Conservation (phyloP, 1,284 basidiomycete genomes). For the Sanghuangporus sanghuang region DNA sequence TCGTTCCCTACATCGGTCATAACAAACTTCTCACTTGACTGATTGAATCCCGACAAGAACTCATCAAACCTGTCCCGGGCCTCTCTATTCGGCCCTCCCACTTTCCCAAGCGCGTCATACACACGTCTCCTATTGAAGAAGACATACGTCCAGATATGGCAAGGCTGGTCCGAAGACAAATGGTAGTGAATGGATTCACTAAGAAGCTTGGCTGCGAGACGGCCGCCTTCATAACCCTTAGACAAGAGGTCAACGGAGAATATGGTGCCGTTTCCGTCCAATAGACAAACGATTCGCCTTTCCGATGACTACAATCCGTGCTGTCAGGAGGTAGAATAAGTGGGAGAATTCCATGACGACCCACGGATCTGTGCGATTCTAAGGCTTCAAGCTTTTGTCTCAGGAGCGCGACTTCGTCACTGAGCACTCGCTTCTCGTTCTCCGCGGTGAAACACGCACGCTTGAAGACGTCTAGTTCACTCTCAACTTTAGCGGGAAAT, state of each 20-base stretch:
- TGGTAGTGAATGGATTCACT: slow-evolving; percentile 45
- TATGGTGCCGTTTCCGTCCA: slow-evolving; percentile 67
- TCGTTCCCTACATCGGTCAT: slow-evolving; percentile 69
- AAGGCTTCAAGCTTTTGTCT: slow-evolving; percentile 9
- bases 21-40: slow-evolving; percentile 54
- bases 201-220: slow-evolving; percentile 46
- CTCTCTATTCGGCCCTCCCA: slow-evolving; percentile 28
- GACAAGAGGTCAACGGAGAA: slow-evolving; percentile 48
- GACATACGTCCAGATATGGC: slow-evolving; percentile 57
- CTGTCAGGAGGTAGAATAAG: background rate
- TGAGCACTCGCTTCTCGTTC: slow-evolving; percentile 10
- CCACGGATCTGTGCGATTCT: slow-evolving; percentile 11
- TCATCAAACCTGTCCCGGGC: slow-evolving; percentile 49
- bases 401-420: slow-evolving; percentile 1
- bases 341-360: background rate
- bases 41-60: slow-evolving; percentile 63
- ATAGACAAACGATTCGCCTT: slow-evolving; percentile 48
- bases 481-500: background rate
- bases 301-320: slow-evolving; percentile 24
- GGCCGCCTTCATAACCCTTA: slow-evolving; percentile 53
- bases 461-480: slow-evolving; percentile 16
- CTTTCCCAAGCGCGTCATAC: slow-evolving; percentile 42
- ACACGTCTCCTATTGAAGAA: slow-evolving; percentile 63
- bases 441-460: slow-evolving; percentile 15
- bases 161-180: slow-evolving; percentile 38